These are phyloP conservation scores for Leptosphaerulina australis DNA, from an alignment of 2,329 filamentous ascomycete species.

Conservation along the genomic window DNA sequence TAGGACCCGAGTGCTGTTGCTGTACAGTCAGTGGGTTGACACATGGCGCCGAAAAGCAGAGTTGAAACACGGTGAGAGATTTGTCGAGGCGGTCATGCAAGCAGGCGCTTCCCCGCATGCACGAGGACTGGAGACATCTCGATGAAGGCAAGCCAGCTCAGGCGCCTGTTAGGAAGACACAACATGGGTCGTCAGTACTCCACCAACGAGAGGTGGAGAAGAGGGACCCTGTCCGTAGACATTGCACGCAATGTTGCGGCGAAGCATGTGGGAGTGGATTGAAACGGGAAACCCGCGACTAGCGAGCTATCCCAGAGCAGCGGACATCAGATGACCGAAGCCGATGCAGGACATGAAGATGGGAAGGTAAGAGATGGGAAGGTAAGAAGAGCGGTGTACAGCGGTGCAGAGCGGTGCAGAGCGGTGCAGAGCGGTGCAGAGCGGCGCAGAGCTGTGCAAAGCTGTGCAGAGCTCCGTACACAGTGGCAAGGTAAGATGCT, in stretches of 20 bases:
- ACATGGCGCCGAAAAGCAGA: constrained; percentile 16
- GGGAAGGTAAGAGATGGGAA: constrained; percentile 9
- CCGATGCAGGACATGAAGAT: constrained; percentile 19
- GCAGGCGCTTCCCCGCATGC: constrained; percentile 35
- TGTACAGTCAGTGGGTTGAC: constrained; percentile 17
- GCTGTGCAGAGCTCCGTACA: constrained; percentile 8
- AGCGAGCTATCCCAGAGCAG: constrained; percentile 19
- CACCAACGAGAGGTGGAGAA: constrained; percentile 30
- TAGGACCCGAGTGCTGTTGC: not conserved
- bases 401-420: constrained; percentile 11
- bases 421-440: constrained; percentile 8
- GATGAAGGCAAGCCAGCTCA: constrained; percentile 33
- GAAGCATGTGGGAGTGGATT: constrained; percentile 22
- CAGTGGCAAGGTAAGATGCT: not conserved
- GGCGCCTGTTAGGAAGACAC: constrained; percentile 38
- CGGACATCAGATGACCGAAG: constrained; percentile 41
- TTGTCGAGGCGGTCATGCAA: constrained; percentile 18
- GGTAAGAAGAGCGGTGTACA: constrained; percentile 7
- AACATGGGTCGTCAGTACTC: constrained; percentile 20
- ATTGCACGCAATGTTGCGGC: constrained; percentile 30
- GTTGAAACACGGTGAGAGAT: constrained; percentile 25
- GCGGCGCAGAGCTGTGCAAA: constrained; percentile 3
- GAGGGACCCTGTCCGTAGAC: constrained; percentile 22
- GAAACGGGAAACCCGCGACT: constrained; percentile 27
- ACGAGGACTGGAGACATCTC: constrained; percentile 10